Conservation (phyloP, 495 filamentous ascomycete genomes). For the Penicillium angulare region DNA sequence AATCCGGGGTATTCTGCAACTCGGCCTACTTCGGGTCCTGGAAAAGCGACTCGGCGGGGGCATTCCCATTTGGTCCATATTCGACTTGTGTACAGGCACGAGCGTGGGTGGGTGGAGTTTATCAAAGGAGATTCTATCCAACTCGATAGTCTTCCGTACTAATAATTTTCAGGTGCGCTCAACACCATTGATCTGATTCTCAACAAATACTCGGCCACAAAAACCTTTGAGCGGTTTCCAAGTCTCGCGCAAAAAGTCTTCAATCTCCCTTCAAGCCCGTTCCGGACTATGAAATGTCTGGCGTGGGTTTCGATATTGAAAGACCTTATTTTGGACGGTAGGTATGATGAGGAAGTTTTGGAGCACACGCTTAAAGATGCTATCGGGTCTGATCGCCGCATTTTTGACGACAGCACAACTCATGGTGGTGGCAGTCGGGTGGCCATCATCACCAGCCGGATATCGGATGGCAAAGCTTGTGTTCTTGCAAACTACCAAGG, state of each 20-base stretch:
- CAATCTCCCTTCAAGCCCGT: too few species aligned
- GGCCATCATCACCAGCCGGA: conserved; percentile 19
- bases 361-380: conserved; percentile 3
- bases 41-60: conserved; percentile 37
- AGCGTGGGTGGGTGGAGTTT: conserved; percentile 37
- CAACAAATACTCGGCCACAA: conserved; percentile 14
- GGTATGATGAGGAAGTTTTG: conserved; percentile 9
- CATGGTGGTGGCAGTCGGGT: conserved; percentile 3
- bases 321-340: not conserved
- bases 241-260: not conserved
- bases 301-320: not conserved
- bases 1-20: conserved; percentile 46
- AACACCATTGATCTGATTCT: conserved; percentile 3
- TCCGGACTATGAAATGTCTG: too few species aligned
- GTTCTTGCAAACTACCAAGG: conserved; percentile 23
- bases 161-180: not conserved
- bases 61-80: conserved; percentile 41
- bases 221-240: not conserved
- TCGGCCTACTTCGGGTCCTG: conserved; percentile 43
- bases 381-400: conserved; percentile 4
- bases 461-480: conserved; percentile 17
- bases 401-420: conserved; percentile 14
- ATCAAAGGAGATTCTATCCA: not conserved
- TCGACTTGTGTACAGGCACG: conserved; percentile 54
- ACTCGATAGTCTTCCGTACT: not conserved